These are phyloP conservation scores for Podosphaera xanthii DNA, from an alignment of 2,329 filamentous ascomycete species.

Conservation along the genomic window DNA sequence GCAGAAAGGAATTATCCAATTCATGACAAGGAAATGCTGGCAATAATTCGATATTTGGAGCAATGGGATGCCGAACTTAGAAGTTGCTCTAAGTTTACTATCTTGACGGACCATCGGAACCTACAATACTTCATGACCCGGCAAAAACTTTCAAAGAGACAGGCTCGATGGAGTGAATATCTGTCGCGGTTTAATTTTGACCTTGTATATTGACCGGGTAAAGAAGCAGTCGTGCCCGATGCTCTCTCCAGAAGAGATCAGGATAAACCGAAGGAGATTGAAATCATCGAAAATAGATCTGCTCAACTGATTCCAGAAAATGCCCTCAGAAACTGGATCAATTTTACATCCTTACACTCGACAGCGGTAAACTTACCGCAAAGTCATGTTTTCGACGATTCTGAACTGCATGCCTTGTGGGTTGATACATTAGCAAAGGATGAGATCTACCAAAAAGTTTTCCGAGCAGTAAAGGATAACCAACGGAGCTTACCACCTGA, in stretches of 20 bases:
- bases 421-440: not conserved
- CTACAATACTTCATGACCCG: not conserved
- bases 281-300: too few species aligned
- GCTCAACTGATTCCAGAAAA: not conserved
- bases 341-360: not conserved
- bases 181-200: not conserved
- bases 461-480: not conserved
- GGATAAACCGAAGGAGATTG: not conserved
- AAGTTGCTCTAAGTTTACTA: not conserved
- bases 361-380: not conserved
- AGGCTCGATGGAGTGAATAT: not conserved
- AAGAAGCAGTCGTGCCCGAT: not conserved
- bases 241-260: not conserved
- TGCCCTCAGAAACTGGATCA: not conserved
- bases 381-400: not conserved
- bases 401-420: not conserved
- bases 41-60: not conserved
- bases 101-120: not conserved
- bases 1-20: not conserved
- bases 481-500: not conserved
- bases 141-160: not conserved
- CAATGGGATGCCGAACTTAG: not conserved
- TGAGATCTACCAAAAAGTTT: not conserved
- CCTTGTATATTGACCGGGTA: not conserved
- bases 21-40: not conserved